Evolutionary conservation across 2,329 filamentous ascomycete species (phyloP).

Genomic region (Tolypocladium guangdongense): DNA sequence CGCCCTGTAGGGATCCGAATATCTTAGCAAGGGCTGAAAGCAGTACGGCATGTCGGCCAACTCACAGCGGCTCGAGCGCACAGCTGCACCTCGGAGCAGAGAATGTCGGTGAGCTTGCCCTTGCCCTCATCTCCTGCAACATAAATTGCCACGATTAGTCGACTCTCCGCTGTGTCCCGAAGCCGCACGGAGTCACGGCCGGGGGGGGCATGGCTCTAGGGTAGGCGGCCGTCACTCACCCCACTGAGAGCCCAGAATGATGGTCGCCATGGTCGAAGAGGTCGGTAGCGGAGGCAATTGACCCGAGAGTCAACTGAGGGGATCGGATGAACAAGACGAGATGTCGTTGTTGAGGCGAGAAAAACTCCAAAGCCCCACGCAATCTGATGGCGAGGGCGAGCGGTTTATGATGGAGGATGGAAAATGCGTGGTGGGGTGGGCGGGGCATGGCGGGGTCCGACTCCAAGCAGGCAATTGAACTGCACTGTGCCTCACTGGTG

Average conservation of each 20-base stretch:
- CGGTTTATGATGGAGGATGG: background rate
- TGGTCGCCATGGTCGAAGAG: conserved; percentile 14
- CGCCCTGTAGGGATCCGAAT: conserved; percentile 12
- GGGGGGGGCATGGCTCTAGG: conserved; percentile 5
- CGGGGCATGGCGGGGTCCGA: background rate
- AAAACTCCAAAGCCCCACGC: background rate
- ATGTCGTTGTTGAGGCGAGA: background rate
- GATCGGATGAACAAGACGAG: background rate
- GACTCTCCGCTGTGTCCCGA: conserved; percentile 4
- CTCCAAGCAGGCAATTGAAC: background rate
- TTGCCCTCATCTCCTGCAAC: conserved; percentile 25
- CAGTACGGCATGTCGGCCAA: conserved; percentile 6
- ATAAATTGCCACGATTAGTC: background rate
- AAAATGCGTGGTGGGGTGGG: background rate
- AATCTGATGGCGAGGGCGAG: background rate
- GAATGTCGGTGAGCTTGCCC: conserved; percentile 26
- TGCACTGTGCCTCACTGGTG: background rate
- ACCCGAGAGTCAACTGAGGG: background rate
- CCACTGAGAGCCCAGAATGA: conserved; percentile 27
- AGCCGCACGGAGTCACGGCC: conserved; percentile 8
- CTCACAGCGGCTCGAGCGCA: conserved; percentile 23
- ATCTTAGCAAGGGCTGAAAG: conserved; percentile 10
- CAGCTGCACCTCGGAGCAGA: conserved; percentile 17
- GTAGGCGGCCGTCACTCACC: conserved; percentile 16
- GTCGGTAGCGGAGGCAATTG: background rate